Evolutionary conservation across 331 rosid species (phyloP), one percentile per base, ranked within the genome.

Genomic region (Cucumis variabilis): DNA sequence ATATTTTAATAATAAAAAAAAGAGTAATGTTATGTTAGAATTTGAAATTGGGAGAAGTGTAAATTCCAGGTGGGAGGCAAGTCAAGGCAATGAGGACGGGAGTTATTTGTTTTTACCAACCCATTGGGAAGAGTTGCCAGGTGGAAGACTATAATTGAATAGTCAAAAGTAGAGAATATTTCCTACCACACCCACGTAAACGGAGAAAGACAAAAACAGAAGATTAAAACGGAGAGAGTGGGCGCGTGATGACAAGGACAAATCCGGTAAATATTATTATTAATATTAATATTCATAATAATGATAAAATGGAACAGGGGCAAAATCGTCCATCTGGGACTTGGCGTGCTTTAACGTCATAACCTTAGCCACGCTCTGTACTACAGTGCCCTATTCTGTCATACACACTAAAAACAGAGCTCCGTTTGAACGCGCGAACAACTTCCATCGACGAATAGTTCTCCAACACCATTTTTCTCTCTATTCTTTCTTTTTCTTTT

Each of bases 331-430:
- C 11, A 87, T 9, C 6, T 37, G 33, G 48, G 44, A 79, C 87
- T 75, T 92, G 93, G 93, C 96, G 95, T 93, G 99, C 93, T 83
- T 88, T 92, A 85, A 89, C 91, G 91, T 90, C 94, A 91, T 79
- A 90, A 91, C 89, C 95, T 89, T 91, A 89, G 89, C 92, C 93
- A 51, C 70, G 88, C 92, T 90, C 96, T 90, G 98, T 85, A 88
- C 71, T 91, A 82, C 93, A 93, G 94, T 94, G 95, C 94, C 95
- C 96, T 92, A 84, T 94, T 82, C 88, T 88, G 89, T 82, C 60
- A 44, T 46, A 75, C 58, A 74, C 48, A 83, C 90, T 89, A 89
- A 53, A 85, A 78, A 41, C 88, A 27, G 37, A 44, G 90, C 75
- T 88, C 51, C 25, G 51, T 79, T 63, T 24, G 46, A 83, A 58